Base-by-base conservation (phyloP, 208 protist species). In the Leishmania braziliensis region DNA sequence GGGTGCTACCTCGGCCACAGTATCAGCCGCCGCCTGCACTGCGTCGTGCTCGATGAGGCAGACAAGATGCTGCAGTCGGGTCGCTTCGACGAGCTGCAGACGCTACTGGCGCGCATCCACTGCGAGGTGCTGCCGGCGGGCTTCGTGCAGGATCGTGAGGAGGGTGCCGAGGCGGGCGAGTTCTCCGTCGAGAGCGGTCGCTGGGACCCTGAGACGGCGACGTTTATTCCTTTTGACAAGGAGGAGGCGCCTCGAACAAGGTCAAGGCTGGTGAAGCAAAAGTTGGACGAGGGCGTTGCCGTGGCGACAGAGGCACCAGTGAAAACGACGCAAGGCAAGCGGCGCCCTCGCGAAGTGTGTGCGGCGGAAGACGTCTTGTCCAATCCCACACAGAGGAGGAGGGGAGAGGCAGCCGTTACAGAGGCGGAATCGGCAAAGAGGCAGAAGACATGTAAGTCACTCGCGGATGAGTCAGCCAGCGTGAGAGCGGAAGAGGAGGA, bases 11-110 rank as follows among this genome's bases (percentile, higher is more conserved):
- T 98, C 51, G 97, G 96, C 78, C 99, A 99, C 87, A 95, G 99
- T 69, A 95, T 98, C 56, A 95, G 93, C 68, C 93, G 99, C 23
- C 93, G 92, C 29, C 91, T 98, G 80, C 73, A 82, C 71, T 99
- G 95, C 86, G 87, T 99, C 0, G 98, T 99, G 10, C 90, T 99
- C 6, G 99, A 99, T 88, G 99, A 99, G 89, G 99, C 99, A 0
- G 99, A 99, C 82, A 92, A 99, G 77, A 98, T 99, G 93, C 96
- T 99, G 84, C 99, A 99, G 83, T 96, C 91, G 12, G 94, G 92
- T 77, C 98, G 97, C 77, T 99, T 99, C 82, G 97, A 99, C 46
- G 97, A 99, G 84, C 96, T 99, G 88, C 95, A 93, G 65, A 94
- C 98, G 79, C 99, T 99, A 86, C 82, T 99, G 36, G 94, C 98